A percentile compares a stretch with the other conserved stretches of the same genome.
Evolutionary conservation across 305 asterid species (phyloP).

Genomic region (Caryopteris hybrid): DNA sequence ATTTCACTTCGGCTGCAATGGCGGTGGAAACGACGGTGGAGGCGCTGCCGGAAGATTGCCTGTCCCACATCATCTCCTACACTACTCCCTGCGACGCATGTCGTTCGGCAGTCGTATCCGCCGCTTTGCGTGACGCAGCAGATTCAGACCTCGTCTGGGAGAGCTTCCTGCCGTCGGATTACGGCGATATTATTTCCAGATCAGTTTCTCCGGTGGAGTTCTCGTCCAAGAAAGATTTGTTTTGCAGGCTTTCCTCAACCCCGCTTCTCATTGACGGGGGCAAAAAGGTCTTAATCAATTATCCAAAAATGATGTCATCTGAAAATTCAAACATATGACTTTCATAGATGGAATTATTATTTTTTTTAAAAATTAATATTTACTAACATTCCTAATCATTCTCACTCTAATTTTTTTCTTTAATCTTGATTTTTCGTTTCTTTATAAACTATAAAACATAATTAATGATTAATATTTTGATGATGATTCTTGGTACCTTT

Average conservation of each 20-base stretch:
- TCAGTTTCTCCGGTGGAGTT: constrained; percentile 34
- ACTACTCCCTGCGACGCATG: constrained; percentile 52
- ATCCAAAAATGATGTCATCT: not conserved
- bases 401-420: too few species aligned
- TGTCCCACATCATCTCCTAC: constrained; percentile 33
- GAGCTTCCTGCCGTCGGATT: constrained; percentile 51
- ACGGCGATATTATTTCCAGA: constrained; percentile 35
- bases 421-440: too few species aligned
- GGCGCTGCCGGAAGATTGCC: constrained; percentile 55
- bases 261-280: constrained; percentile 69
- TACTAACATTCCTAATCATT: too few species aligned
- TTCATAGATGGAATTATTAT: too few species aligned
- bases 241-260: constrained; percentile 32
- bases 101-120: constrained; percentile 32
- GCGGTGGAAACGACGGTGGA: constrained; percentile 19
- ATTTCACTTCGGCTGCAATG: not conserved
- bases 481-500: too few species aligned
- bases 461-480: too few species aligned
- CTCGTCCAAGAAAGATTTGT: constrained; percentile 52
- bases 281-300: constrained; percentile 30
- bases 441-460: too few species aligned
- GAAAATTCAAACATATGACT: not conserved
- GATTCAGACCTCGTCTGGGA: constrained; percentile 55
- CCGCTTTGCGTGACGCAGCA: constrained; percentile 35
- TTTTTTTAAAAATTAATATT: too few species aligned